phyloP scores from a whole-genome alignment of 108 stramenopile species.

The Nitzschia palea region DNA sequence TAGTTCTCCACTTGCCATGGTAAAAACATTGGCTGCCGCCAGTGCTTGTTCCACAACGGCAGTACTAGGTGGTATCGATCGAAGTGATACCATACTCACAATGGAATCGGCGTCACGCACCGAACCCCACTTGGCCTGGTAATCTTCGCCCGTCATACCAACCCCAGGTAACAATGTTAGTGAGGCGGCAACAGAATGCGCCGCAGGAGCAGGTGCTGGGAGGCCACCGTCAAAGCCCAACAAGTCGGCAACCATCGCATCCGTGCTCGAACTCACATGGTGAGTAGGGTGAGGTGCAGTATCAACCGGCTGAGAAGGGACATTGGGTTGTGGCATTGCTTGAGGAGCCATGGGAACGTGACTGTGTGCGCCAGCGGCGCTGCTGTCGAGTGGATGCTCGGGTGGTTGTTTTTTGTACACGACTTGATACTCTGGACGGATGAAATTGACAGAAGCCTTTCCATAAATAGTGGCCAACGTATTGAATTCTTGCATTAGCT shows the following conservation, averaged over 20 bases:
- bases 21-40: slow-evolving; percentile 48
- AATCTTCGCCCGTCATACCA: slow-evolving; percentile 75
- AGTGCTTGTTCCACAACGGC: slow-evolving; percentile 66
- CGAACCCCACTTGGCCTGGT: slow-evolving; percentile 84
- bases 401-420: slow-evolving; percentile 70
- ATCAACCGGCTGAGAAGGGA: slow-evolving; percentile 8
- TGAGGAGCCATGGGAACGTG: slow-evolving; percentile 37
- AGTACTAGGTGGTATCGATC: slow-evolving; percentile 45
- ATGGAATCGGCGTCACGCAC: slow-evolving; percentile 68
- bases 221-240: slow-evolving; percentile 67
- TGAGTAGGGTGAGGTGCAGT: neutral
- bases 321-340: slow-evolving; percentile 19
- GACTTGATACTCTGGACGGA: slow-evolving; percentile 80
- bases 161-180: slow-evolving; percentile 55
- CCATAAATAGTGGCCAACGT: slow-evolving; percentile 95
- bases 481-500: slow-evolving; percentile 94
- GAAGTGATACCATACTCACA: slow-evolving; percentile 55
- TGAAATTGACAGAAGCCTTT: slow-evolving; percentile 87
- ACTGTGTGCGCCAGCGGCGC: neutral
- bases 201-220: slow-evolving; percentile 41
- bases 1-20: slow-evolving; percentile 93
- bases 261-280: slow-evolving; percentile 4
- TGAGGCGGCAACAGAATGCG: slow-evolving; percentile 32
- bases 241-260: slow-evolving; percentile 45
- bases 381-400: slow-evolving; percentile 68